phyloP scores from a whole-genome alignment of 768 basidiomycete genomes.

The Dacryopinax spathularia region DNA sequence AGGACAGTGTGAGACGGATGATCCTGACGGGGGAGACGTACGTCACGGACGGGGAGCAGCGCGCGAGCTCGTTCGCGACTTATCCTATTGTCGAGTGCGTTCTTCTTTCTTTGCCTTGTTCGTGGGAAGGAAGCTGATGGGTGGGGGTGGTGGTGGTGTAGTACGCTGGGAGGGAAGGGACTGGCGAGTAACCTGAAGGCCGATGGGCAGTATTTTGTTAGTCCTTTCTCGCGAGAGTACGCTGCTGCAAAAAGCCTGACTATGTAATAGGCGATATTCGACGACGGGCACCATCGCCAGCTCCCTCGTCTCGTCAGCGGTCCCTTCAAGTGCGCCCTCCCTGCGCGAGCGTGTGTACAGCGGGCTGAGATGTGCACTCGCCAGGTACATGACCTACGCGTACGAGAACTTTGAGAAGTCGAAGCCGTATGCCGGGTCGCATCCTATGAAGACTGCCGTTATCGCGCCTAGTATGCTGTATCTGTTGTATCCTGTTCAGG shows the following conservation, averaged over 20 bases:
- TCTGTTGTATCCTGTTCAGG: background rate
- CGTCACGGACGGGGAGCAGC: background rate
- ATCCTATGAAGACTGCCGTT: background rate
- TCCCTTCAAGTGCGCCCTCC: background rate
- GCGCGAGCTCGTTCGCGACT: background rate
- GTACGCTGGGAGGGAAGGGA: background rate
- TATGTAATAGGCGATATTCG: background rate
- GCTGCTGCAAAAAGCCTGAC: background rate
- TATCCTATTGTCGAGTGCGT: background rate
- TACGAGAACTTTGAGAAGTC: background rate
- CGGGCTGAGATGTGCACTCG: background rate
- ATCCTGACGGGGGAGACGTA: background rate
- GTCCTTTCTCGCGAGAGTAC: background rate
- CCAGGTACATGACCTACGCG: background rate
- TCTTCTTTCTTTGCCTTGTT: background rate
- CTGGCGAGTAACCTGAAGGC: background rate
- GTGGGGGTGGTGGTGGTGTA: background rate
- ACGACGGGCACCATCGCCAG: background rate
- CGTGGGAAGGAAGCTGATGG: no score
- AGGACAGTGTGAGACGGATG: background rate
- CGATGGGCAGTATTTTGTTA: background rate
- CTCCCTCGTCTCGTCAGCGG: background rate
- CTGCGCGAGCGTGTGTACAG: background rate
- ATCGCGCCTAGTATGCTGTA: conserved; percentile 1
- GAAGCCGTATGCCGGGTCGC: background rate